Conservation (phyloP, 768 basidiomycete genomes). For the Suillus spraguei region DNA sequence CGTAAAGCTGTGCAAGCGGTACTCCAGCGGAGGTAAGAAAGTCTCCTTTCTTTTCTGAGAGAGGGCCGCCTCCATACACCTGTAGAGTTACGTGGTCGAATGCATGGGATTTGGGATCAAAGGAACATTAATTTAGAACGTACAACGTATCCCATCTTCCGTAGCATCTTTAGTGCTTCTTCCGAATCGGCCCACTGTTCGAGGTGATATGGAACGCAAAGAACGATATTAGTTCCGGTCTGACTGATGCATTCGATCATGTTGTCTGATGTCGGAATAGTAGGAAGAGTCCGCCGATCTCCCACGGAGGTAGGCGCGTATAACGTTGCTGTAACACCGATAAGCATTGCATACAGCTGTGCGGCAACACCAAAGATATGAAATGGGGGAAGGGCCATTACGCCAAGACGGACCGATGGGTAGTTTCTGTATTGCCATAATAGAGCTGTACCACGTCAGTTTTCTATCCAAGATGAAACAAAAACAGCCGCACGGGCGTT, state of each 20-base stretch:
- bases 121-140: neutral
- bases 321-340: conserved; percentile 21
- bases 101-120: neutral
- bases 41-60: conserved; percentile 36
- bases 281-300: conserved; percentile 6
- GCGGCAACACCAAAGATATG: conserved; percentile 31
- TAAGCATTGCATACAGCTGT: conserved; percentile 31
- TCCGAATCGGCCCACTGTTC: conserved; percentile 13
- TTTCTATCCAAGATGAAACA: neutral
- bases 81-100: conserved; percentile 13
- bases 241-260: conserved; percentile 3
- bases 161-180: conserved; percentile 10
- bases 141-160: conserved; percentile 11
- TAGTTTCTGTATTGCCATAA: conserved; percentile 4
- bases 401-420: conserved; percentile 15
- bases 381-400: conserved; percentile 37
- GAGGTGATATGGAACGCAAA: conserved; percentile 9
- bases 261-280: conserved; percentile 13
- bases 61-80: conserved; percentile 37
- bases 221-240: conserved; percentile 6
- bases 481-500: conserved; percentile 29
- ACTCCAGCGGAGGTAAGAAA: conserved; percentile 32
- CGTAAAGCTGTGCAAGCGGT: conserved; percentile 33
- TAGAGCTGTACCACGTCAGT: conserved; percentile 1
- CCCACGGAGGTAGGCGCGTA: conserved; percentile 29